phyloP scores from a whole-genome alignment of 2,329 filamentous ascomycete genomes.

The Ceratocystis smalleyi region DNA sequence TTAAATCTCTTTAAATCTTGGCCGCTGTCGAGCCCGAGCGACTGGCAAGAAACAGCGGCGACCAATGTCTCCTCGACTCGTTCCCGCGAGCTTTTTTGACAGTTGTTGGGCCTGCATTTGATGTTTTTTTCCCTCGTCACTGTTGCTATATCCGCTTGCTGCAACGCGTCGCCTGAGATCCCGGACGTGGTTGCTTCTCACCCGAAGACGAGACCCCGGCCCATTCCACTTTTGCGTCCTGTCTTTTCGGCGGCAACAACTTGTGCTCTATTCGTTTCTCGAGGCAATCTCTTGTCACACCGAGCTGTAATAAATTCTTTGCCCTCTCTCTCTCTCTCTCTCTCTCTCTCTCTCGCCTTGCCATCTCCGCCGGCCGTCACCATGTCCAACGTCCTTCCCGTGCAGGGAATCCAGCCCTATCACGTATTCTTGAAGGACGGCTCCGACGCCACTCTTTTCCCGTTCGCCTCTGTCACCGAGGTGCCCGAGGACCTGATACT shows the following conservation, averaged over 20 bases:
- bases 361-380: not conserved
- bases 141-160: not conserved
- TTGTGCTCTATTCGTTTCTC: not conserved
- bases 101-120: not conserved
- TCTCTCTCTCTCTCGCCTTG: not conserved
- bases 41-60: not conserved
- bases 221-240: not conserved
- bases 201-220: not conserved
- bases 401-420: constrained; percentile 45
- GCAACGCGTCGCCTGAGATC: not conserved
- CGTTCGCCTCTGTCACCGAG: constrained; percentile 60
- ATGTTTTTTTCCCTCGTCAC: not conserved
- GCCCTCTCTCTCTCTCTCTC: not conserved
- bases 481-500: constrained; percentile 60
- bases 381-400: constrained; percentile 47
- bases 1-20: not conserved
- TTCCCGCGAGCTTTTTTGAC: not conserved
- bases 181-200: not conserved
- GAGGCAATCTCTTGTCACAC: not conserved
- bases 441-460: constrained; percentile 71
- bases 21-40: not conserved
- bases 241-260: not conserved
- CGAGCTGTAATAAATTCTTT: not conserved
- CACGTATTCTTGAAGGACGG: constrained; percentile 60
- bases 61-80: no score